Conservation (phyloP, 148 eudicot species). For the Heliosperma pusillum region DNA sequence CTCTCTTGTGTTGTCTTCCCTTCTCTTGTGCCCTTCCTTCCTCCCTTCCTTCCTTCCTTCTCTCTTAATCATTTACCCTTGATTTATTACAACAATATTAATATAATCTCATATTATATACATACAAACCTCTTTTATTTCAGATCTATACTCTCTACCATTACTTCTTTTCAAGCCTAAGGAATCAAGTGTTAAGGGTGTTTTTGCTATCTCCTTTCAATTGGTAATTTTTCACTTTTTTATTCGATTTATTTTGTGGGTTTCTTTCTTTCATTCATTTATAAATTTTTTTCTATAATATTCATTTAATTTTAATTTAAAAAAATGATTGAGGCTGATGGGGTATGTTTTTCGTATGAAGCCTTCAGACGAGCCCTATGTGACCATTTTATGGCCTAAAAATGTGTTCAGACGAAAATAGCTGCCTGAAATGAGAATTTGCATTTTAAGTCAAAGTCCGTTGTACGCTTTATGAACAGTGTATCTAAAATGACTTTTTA, state of each 20-base stretch:
- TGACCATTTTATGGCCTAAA: no score
- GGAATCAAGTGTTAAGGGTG: no score
- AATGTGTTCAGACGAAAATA: no score
- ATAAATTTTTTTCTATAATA: background rate
- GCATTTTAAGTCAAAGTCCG: no score
- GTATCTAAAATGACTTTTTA: background rate
- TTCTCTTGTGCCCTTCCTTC: background rate
- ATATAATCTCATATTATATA: background rate
- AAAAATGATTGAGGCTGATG: no score
- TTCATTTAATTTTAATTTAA: no score
- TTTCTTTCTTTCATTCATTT: background rate
- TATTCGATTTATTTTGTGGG: background rate
- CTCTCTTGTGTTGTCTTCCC: background rate
- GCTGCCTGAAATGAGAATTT: no score
- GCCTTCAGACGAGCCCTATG: no score
- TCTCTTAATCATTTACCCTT: background rate
- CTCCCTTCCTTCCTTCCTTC: background rate
- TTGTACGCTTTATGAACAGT: background rate
- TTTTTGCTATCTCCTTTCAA: background rate
- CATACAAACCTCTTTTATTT: background rate
- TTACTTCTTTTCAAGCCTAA: background rate
- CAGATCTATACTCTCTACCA: slow-evolving; percentile 6
- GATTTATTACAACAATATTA: background rate
- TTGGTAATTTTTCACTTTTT: background rate
- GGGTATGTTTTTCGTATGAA: no score